Evolutionary conservation across 2,329 filamentous ascomycete genomes (phyloP).

Genomic region (Calonectria naviculata): DNA sequence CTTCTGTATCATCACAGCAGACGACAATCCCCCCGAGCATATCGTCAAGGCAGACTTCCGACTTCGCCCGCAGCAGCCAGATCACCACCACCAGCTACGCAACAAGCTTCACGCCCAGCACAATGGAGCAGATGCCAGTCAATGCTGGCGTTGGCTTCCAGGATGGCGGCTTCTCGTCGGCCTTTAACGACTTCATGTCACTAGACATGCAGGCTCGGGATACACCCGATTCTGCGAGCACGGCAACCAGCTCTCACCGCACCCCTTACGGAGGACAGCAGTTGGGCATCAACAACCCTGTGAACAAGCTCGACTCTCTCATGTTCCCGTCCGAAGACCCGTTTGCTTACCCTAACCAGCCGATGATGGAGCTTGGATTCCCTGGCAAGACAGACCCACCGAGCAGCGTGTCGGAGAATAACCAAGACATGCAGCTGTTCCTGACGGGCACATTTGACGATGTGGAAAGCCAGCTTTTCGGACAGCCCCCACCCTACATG

Average conservation of each 20-base stretch:
- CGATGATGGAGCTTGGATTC: slow-evolving; percentile 70
- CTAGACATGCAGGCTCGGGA: slow-evolving; percentile 57
- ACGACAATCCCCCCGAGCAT: slow-evolving; percentile 45
- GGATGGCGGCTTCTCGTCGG: slow-evolving; percentile 51
- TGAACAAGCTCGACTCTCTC: slow-evolving; percentile 79
- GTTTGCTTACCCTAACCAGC: slow-evolving; percentile 83
- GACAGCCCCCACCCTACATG: slow-evolving; percentile 77
- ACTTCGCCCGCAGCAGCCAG: slow-evolving; percentile 46
- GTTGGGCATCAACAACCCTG: slow-evolving; percentile 52
- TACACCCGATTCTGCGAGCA: slow-evolving; percentile 56
- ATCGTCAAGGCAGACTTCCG: slow-evolving; percentile 47
- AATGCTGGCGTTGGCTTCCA: slow-evolving; percentile 45
- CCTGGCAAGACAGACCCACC: slow-evolving; percentile 48
- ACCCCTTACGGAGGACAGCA: slow-evolving; percentile 46
- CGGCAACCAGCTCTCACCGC: slow-evolving; percentile 52
- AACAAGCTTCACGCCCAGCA: slow-evolving; percentile 43
- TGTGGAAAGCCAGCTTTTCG: slow-evolving; percentile 79
- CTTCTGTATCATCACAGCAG: slow-evolving; percentile 41
- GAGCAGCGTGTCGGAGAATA: slow-evolving; percentile 46
- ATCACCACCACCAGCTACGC: slow-evolving; percentile 41
- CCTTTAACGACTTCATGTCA: slow-evolving; percentile 57
- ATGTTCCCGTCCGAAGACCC: slow-evolving; percentile 86
- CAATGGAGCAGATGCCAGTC: slow-evolving; percentile 47
- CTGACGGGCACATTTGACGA: slow-evolving; percentile 68
- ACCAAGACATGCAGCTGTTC: slow-evolving; percentile 58